Base-by-base conservation (phyloP, 2,329 filamentous ascomycete genomes). In the Exophiala phaeomuriformis region DNA sequence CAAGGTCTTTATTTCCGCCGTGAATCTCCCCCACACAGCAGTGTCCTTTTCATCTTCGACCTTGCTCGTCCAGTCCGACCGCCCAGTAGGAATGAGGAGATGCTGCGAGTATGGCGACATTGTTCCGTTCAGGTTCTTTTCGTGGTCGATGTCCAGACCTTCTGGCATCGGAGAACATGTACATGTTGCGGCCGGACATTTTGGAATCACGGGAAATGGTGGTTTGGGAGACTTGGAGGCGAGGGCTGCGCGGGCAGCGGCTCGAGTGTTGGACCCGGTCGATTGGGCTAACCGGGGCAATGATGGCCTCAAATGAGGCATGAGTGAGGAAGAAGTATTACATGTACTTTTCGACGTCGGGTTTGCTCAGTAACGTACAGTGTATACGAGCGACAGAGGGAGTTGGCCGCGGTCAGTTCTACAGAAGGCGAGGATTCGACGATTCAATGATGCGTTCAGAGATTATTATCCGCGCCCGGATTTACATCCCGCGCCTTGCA, bases 81-180 rank as follows among this genome's bases (percentile, higher is more conserved):
- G 81, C 3, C 88, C 90, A 0, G 90, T 95, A 58, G 86, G 90
- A 9, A 96, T 77, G 6, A 97, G 70, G 2, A 96, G 79, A 63
- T 96, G 90, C 69, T 94, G 85, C 1, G 83, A 77, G 67, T 95
- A 95, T 1, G 78, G 75, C 1, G 85, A 77, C 71, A 95, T 90
- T 4, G 86, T 85, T 8, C 87, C 87, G 65, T 86, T 84, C 41
- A 96, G 73, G 12, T 79, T 76, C 37, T 80, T 80, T 56, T 80
- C 77, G 63, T 78, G 77, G 66, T 96, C 90, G 49, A 96, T 90
- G 27, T 84, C 80, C 10, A 94, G 75, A 2, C 80, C 83, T 5
- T 77, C 71, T 1, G 85, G 84, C 72, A 85, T 77, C 0, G 86
- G 83, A n/a, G 83, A 80, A 69, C 89, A 95, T 8, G 77, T 69